phyloP scores from a whole-genome alignment of 345 rosid species.

The Conringia planisiliqua region DNA sequence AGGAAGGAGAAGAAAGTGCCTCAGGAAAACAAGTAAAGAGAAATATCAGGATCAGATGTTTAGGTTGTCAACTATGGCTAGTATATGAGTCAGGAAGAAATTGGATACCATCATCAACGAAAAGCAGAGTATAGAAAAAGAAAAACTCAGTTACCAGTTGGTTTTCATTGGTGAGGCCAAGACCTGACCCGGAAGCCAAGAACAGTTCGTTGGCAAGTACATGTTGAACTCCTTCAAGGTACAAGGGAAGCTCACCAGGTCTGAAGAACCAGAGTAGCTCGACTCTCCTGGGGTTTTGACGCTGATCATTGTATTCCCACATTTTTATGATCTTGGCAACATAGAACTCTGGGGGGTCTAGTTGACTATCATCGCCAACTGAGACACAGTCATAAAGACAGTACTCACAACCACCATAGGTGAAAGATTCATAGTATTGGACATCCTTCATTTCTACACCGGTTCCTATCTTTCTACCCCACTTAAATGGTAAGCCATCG shows the following conservation, averaged over 20 bases:
- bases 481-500: constrained; percentile 47
- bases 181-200: constrained; percentile 76
- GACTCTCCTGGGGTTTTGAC: constrained; percentile 39
- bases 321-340: constrained; percentile 63
- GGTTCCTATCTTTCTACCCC: constrained; percentile 58
- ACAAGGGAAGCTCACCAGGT: constrained; percentile 46
- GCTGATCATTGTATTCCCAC: constrained; percentile 51
- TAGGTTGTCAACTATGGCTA: not conserved
- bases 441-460: constrained; percentile 52
- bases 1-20: not conserved
- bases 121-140: not conserved
- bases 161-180: constrained; percentile 67
- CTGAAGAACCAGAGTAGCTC: constrained; percentile 77
- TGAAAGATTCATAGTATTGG: constrained; percentile 63
- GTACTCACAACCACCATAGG: constrained; percentile 52
- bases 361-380: constrained; percentile 34
- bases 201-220: constrained; percentile 54
- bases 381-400: constrained; percentile 64
- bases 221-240: constrained; percentile 32
- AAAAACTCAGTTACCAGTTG: constrained; percentile 50
- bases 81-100: not conserved
- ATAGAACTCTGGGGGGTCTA: constrained; percentile 55
- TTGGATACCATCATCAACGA: not conserved
- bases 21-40: not conserved
- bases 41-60: not conserved